Percentiles rank a stretch among this genome's conserved stretches.
phyloP scores from a whole-genome alignment of 345 rosid species.

The Psidium guajava region DNA sequence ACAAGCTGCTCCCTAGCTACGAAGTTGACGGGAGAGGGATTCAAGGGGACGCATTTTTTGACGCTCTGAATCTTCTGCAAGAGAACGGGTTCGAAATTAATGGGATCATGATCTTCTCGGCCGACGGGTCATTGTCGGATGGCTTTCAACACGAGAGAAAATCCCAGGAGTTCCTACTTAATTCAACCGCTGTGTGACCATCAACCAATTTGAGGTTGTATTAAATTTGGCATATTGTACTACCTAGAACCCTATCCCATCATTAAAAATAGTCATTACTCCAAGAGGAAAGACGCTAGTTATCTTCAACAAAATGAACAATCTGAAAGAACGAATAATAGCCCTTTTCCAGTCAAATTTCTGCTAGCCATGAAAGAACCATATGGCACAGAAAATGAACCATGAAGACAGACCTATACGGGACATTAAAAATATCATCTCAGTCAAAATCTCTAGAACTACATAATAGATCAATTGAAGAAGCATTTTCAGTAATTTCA shows the following conservation, averaged over 20 bases:
- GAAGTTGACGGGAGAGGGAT: conserved; percentile 50
- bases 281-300: background rate
- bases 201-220: background rate
- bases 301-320: background rate
- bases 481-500: background rate
- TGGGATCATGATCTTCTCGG: conserved; percentile 54
- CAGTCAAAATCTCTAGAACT: background rate
- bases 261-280: background rate
- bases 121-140: conserved; percentile 28
- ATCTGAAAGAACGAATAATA: background rate
- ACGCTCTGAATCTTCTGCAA: conserved; percentile 27
- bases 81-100: conserved; percentile 26
- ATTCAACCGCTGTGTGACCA: conserved; percentile 10
- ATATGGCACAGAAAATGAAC: background rate
- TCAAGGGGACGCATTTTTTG: conserved; percentile 48
- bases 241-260: background rate
- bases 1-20: conserved; percentile 43
- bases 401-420: background rate
- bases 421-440: background rate
- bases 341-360: background rate
- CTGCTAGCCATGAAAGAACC: background rate
- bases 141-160: conserved; percentile 32
- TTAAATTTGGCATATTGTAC: background rate
- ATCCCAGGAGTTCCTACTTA: conserved; percentile 44
- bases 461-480: background rate